phyloP scores from a whole-genome alignment of 75 land plant genomes.

The Pinus taeda region DNA sequence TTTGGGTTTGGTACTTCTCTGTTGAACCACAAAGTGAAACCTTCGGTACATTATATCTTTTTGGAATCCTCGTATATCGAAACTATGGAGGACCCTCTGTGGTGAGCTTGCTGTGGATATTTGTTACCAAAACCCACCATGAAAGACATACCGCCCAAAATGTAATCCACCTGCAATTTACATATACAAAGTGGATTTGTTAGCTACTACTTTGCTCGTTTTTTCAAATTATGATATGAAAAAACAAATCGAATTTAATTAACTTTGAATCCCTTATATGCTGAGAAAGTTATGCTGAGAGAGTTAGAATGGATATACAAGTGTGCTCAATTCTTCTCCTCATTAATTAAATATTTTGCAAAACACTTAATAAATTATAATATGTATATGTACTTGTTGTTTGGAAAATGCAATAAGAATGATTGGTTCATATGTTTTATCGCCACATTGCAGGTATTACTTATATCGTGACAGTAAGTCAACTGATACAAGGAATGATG shows the following conservation, averaged over 20 bases:
- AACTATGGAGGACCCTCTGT: conserved; percentile 69
- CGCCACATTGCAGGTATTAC: conserved; percentile 35
- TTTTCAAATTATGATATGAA: no score
- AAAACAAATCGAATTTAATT: no score
- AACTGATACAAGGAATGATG: conserved; percentile 47
- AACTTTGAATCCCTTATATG: no score
- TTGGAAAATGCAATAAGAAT: conserved; percentile 45
- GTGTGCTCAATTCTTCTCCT: no score
- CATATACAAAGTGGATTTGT: no score
- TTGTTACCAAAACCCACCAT: conserved; percentile 66
- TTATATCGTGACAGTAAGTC: conserved; percentile 38
- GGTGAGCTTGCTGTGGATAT: conserved; percentile 69
- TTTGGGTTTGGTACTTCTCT: conserved; percentile 55
- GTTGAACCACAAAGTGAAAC: conserved; percentile 52
- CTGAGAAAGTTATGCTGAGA: no score
- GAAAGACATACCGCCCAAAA: conserved; percentile 62
- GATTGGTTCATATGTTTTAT: conserved; percentile 17
- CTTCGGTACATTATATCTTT: conserved; percentile 44
- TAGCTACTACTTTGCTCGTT: no score
- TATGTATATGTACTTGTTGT: conserved; percentile 39
- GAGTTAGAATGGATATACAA: no score
- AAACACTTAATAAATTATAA: no score
- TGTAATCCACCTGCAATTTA: conserved; percentile 52
- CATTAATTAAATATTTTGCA: no score
- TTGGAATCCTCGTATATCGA: conserved; percentile 8